phyloP scores from a whole-genome alignment of 441 rosid species.

The Metrosideros polymorpha region DNA sequence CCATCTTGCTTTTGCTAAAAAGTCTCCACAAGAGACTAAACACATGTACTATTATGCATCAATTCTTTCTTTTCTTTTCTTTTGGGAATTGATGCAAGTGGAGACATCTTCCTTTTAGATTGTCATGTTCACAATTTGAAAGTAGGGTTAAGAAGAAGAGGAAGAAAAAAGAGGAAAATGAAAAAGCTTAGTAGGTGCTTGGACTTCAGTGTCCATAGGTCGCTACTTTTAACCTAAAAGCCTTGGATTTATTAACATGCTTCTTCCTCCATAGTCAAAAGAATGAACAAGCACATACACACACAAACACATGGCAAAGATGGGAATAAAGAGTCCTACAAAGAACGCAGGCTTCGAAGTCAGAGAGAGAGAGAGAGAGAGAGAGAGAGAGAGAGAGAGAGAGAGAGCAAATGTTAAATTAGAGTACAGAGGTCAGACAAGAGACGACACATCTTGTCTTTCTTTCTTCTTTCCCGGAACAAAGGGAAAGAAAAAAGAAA shows the following conservation, averaged over 20 bases:
- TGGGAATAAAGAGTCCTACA: slow-evolving; percentile 3
- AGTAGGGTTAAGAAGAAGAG: not conserved
- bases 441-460: slow-evolving; percentile 16
- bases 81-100: not conserved
- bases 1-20: not conserved
- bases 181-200: slow-evolving; percentile 19
- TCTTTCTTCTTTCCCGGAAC: slow-evolving; percentile 38
- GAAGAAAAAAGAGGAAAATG: not conserved
- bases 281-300: not conserved
- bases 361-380: slow-evolving; percentile 13
- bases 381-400: not conserved
- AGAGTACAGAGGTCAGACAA: slow-evolving; percentile 20
- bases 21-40: not conserved
- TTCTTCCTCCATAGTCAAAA: slow-evolving; percentile 15
- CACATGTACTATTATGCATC: not conserved
- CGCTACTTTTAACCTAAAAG: slow-evolving; percentile 36
- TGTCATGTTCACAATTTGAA: not conserved
- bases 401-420: not conserved
- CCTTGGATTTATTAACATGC: slow-evolving; percentile 1
- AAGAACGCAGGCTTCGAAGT: slow-evolving; percentile 27
- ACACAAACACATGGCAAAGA: not conserved
- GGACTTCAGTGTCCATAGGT: slow-evolving; percentile 59
- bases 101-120: not conserved
- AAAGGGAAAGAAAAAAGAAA: slow-evolving; percentile 25
- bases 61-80: not conserved